These are phyloP conservation scores for Physcia stellaris DNA, from an alignment of 495 filamentous ascomycete species.

Conservation along the genomic window DNA sequence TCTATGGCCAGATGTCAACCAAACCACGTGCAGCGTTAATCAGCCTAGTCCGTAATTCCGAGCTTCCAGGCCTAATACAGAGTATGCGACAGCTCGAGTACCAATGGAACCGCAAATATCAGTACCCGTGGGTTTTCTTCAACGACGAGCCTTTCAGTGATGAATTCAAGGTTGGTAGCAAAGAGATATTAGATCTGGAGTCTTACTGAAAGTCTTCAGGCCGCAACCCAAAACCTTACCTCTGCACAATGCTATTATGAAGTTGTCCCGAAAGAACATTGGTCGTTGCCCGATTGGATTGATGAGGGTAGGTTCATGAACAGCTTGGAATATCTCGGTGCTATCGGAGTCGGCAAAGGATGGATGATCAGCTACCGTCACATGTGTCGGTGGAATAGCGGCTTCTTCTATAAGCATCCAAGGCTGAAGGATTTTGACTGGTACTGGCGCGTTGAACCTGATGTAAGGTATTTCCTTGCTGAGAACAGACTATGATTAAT, in stretches of 20 bases:
- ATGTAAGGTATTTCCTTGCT: constrained; percentile 27
- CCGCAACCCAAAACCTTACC: constrained; percentile 22
- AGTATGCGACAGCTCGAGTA: constrained; percentile 27
- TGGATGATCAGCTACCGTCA: constrained; percentile 52
- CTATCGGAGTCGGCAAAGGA: constrained; percentile 40
- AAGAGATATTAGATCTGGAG: not conserved
- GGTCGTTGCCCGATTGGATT: constrained; percentile 38
- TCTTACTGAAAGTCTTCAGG: constrained; percentile 8
- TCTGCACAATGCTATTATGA: constrained; percentile 22
- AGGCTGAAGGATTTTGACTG: constrained; percentile 56
- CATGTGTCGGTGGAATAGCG: constrained; percentile 86
- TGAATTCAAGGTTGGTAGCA: constrained; percentile 20
- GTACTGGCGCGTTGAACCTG: constrained; percentile 85
- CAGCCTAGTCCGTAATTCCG: constrained; percentile 22
- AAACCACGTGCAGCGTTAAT: constrained; percentile 22
- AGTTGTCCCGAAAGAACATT: constrained; percentile 32
- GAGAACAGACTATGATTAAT: no score
- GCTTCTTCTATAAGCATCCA: constrained; percentile 76
- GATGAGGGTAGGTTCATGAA: constrained; percentile 43
- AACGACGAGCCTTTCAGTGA: constrained; percentile 26
- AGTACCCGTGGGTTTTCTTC: constrained; percentile 28
- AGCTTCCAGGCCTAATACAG: constrained; percentile 22
- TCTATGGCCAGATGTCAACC: constrained; percentile 9
- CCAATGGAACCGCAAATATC: constrained; percentile 24
- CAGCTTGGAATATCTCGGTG: constrained; percentile 34